Evolutionary conservation across 352 stramenopile species (phyloP).

Genomic region (Pythium aphanidermatum): DNA sequence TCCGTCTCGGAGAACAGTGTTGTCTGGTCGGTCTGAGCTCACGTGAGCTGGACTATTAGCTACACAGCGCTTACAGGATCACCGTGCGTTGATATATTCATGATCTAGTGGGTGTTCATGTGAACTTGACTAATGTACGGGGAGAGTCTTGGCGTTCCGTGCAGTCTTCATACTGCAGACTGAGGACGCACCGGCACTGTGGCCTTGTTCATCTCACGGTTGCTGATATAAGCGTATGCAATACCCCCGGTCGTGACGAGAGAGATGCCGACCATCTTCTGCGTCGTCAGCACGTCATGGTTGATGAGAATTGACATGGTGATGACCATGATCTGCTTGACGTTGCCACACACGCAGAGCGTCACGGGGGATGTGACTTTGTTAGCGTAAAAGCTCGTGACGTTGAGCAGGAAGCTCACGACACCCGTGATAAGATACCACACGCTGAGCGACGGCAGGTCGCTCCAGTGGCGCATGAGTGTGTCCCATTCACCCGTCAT

Average conservation of each 20-base stretch:
- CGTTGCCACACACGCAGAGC: constrained; percentile 91
- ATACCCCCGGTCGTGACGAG: constrained; percentile 60
- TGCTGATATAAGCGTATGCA: constrained; percentile 76
- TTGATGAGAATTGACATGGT: constrained; percentile 76
- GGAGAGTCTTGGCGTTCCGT: no score
- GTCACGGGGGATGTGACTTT: constrained; percentile 93
- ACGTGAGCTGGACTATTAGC: no score
- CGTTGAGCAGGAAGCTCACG: constrained; percentile 91
- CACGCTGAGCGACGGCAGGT: constrained; percentile 42
- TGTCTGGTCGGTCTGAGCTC: no score
- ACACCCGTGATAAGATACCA: constrained; percentile 86
- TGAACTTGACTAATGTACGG: no score
- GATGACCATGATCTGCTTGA: constrained; percentile 92
- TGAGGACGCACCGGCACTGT: constrained; percentile 21
- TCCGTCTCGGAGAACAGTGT: no score
- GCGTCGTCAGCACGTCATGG: constrained; percentile 56
- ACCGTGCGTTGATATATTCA: no score
- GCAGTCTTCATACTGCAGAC: background rate
- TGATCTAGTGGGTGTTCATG: no score
- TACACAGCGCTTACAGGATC: no score
- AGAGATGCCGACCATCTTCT: constrained; percentile 64
- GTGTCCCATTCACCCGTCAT: constrained; percentile 67
- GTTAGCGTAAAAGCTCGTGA: constrained; percentile 93
- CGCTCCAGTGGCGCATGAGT: constrained; percentile 59
- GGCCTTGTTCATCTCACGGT: constrained; percentile 61